Conservation (phyloP, 352 stramenopile genomes). For the Phytophthora rubi region DNA sequence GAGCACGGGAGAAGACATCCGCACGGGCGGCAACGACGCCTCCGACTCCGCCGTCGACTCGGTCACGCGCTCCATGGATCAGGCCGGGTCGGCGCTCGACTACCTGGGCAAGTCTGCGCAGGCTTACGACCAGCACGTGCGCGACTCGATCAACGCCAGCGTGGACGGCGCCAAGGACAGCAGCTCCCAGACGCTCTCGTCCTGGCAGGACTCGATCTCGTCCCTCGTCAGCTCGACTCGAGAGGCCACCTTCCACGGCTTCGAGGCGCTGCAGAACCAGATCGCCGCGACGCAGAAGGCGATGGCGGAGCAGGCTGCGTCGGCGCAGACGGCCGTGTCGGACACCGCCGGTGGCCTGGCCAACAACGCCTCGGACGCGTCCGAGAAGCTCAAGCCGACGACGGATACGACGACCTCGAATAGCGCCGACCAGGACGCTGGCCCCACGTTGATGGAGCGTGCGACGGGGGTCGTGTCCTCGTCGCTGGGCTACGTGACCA, state of each 20-base stretch:
- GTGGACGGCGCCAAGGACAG: slow-evolving; percentile 38
- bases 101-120: slow-evolving; percentile 19
- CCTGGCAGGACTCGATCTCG: slow-evolving; percentile 22
- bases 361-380: slow-evolving; percentile 30
- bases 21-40: slow-evolving; percentile 25
- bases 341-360: slow-evolving; percentile 9
- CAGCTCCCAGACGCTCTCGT: slow-evolving; percentile 16
- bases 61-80: slow-evolving; percentile 42
- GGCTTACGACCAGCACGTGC: slow-evolving; percentile 19
- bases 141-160: slow-evolving; percentile 18
- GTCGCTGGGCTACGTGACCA: slow-evolving; percentile 26
- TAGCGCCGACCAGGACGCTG: slow-evolving; percentile 19
- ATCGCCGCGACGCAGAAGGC: slow-evolving; percentile 32
- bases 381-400: slow-evolving; percentile 20
- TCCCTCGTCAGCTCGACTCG: slow-evolving; percentile 33
- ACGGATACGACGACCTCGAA: slow-evolving; percentile 10
- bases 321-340: slow-evolving; percentile 7
- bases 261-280: slow-evolving; percentile 48
- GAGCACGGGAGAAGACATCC: slow-evolving; percentile 25
- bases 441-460: slow-evolving; percentile 38
- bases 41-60: slow-evolving; percentile 28
- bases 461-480: slow-evolving; percentile 21
- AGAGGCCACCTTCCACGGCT: slow-evolving; percentile 46
- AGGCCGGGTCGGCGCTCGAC: slow-evolving; percentile 35
- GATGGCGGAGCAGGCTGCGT: slow-evolving; percentile 28